Evolutionary conservation across 805 yeast genomes (phyloP).

Genomic region (Candida endomychidarum): DNA sequence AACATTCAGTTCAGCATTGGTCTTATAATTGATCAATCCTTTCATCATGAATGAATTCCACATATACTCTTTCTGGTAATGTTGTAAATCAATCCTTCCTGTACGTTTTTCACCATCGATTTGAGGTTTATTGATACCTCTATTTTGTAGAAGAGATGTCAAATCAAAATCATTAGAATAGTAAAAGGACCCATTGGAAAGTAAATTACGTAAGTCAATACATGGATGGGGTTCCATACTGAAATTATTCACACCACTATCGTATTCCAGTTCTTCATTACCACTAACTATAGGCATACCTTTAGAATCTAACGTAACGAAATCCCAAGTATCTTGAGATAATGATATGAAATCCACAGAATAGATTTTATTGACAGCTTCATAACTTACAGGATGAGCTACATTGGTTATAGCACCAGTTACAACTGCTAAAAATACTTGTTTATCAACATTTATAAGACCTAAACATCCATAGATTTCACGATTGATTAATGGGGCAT

Average conservation of each 20-base stretch:
- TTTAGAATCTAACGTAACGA: constrained; percentile 60
- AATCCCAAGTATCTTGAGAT: constrained; percentile 76
- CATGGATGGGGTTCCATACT: constrained; percentile 67
- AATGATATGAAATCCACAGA: constrained; percentile 88
- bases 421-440: constrained; percentile 75
- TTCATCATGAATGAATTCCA: constrained; percentile 94
- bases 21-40: constrained; percentile 72
- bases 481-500: constrained; percentile 33
- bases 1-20: constrained; percentile 61
- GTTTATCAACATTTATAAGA: constrained; percentile 63
- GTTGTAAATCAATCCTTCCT: constrained; percentile 18
- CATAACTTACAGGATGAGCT: constrained; percentile 79
- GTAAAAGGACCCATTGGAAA: constrained; percentile 87
- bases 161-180: constrained; percentile 90
- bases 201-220: constrained; percentile 68
- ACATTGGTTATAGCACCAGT: constrained; percentile 68
- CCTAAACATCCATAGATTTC: constrained; percentile 75
- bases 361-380: constrained; percentile 74
- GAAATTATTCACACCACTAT: constrained; percentile 15
- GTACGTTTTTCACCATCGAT: neutral
- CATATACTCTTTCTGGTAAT: constrained; percentile 85
- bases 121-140: constrained; percentile 52
- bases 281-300: constrained; percentile 55
- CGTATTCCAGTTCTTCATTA: constrained; percentile 21
- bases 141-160: constrained; percentile 78